A percentile compares a stretch with the other conserved stretches of the same genome.
Evolutionary conservation across 495 filamentous ascomycete genomes (phyloP).

Genomic region (Cryomyces antarcticus): DNA sequence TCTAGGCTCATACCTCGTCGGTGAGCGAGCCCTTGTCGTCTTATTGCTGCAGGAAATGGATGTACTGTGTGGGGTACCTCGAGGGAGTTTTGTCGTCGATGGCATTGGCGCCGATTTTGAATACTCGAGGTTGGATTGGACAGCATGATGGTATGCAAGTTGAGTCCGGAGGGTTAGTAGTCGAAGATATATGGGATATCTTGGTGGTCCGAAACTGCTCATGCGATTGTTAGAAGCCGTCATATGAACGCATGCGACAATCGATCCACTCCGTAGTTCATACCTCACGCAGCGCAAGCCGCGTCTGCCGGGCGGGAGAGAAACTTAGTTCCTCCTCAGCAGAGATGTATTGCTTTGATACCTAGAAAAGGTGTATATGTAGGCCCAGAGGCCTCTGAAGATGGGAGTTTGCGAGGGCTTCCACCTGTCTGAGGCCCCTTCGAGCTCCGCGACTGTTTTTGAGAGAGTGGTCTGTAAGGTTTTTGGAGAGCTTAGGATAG

Average conservation of each 20-base stretch:
- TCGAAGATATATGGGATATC: constrained; percentile 27
- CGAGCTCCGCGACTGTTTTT: too few relatives aligned
- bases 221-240: neutral
- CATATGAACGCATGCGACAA: constrained; percentile 25
- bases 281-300: constrained; percentile 63
- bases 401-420: too few relatives aligned
- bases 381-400: too few relatives aligned
- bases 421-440: too few relatives aligned
- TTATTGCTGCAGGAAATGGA: constrained; percentile 35
- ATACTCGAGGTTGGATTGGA: constrained; percentile 46
- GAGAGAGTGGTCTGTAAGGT: too few relatives aligned
- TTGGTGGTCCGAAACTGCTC: constrained; percentile 22
- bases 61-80: constrained; percentile 40
- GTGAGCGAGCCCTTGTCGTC: constrained; percentile 31
- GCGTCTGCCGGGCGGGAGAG: constrained; percentile 37
- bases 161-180: constrained; percentile 35
- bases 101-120: constrained; percentile 49
- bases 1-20: constrained; percentile 67
- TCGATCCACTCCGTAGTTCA: constrained; percentile 11
- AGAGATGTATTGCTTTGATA: neutral
- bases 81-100: constrained; percentile 75
- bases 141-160: constrained; percentile 51
- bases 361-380: too few relatives aligned
- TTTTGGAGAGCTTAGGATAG: too few relatives aligned
- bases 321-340: constrained; percentile 17